These are phyloP conservation scores for Pseudogymnoascus sp. DNA, from an alignment of 2,329 filamentous ascomycete species.

Conservation along the genomic window DNA sequence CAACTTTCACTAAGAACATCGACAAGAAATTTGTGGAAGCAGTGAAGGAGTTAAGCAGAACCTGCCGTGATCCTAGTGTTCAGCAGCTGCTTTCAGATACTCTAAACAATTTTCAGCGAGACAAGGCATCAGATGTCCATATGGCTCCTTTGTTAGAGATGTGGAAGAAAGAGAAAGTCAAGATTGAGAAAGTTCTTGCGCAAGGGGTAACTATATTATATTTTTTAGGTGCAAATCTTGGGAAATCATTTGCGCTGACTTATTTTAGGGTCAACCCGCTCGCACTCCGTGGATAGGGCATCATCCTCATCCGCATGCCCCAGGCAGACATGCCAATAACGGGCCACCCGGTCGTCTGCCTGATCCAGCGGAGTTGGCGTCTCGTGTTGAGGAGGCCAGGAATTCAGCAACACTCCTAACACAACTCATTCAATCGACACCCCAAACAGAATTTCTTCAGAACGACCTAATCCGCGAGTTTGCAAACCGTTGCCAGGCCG, in stretches of 20 bases:
- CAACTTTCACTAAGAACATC: constrained; percentile 82
- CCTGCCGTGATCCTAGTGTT: constrained; percentile 64
- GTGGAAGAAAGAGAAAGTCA: constrained; percentile 82
- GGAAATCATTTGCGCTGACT: neutral
- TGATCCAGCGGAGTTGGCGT: constrained; percentile 65
- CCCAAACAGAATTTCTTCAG: constrained; percentile 61
- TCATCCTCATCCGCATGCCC: neutral
- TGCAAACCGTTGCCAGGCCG: constrained; percentile 72
- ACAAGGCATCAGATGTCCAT: constrained; percentile 66
- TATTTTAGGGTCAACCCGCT: neutral
- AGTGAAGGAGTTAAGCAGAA: constrained; percentile 65
- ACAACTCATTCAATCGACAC: constrained; percentile 82
- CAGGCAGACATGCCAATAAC: constrained; percentile 1
- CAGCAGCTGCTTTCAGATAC: constrained; percentile 84
- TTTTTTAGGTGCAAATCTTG: neutral
- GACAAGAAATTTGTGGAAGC: constrained; percentile 76
- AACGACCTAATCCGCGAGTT: constrained; percentile 95
- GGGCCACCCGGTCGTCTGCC: constrained; percentile 39
- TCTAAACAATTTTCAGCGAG: constrained; percentile 65
- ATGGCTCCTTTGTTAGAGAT: constrained; percentile 65
- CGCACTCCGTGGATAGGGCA: neutral
- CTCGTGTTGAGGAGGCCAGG: constrained; percentile 78
- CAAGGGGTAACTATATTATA: neutral
- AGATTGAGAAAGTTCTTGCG: constrained; percentile 40
- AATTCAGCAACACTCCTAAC: constrained; percentile 88